Percentiles rank a stretch among this genome's conserved stretches.
These are phyloP conservation scores for Xylariaceae sp. DNA, from an alignment of 2,329 filamentous ascomycete species.

Conservation along the genomic window DNA sequence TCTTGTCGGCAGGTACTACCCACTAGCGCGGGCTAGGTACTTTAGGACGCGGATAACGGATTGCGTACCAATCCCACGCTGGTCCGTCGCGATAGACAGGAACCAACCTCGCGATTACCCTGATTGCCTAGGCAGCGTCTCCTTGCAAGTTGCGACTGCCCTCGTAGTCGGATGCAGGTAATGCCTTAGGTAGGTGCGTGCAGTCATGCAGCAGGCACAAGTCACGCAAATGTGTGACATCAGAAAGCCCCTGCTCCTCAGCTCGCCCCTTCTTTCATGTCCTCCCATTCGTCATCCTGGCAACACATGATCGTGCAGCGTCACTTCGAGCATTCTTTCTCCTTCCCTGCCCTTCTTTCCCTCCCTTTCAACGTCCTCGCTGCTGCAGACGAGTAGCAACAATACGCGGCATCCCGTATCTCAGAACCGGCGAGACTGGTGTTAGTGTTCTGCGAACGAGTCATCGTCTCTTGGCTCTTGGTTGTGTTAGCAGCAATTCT, in stretches of 20 bases:
- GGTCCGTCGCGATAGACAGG: too few species aligned
- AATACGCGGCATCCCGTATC: too few species aligned
- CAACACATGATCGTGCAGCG: background rate
- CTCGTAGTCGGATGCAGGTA: background rate
- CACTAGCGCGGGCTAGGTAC: background rate
- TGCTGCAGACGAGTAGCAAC: background rate
- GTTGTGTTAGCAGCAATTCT: background rate
- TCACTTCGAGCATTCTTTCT: background rate
- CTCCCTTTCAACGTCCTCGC: background rate
- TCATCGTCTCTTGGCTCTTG: background rate
- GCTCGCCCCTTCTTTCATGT: background rate
- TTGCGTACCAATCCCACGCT: too few species aligned
- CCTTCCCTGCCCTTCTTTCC: background rate
- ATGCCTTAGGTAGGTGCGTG: background rate
- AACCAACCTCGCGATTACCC: too few species aligned
- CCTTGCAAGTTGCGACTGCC: background rate
- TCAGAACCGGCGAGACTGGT: too few species aligned
- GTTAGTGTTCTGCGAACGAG: background rate
- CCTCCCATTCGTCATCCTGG: conserved; percentile 8
- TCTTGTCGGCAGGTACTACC: background rate
- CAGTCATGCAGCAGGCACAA: conserved; percentile 23
- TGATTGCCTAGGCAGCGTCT: too few species aligned
- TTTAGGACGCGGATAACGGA: too few species aligned
- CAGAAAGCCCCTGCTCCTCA: background rate
- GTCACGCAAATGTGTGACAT: conserved; percentile 23